Base-by-base conservation (phyloP, 805 yeast species). In the Myxozyma melibiosi region DNA sequence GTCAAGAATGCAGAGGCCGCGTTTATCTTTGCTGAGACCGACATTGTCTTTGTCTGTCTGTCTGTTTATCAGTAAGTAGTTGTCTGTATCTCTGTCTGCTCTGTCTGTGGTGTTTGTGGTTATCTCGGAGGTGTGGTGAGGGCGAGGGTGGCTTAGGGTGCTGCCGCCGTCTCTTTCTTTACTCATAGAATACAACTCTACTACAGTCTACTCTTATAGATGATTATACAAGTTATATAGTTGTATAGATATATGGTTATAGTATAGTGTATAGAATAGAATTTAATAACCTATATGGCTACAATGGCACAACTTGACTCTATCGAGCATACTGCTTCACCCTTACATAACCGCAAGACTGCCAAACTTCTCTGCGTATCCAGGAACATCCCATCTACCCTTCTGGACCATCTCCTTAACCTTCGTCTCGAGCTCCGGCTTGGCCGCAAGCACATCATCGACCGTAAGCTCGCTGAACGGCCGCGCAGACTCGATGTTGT, bases 331-430 rank as follows among this genome's bases (percentile, higher is more conserved):
- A n/a, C n/a, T n/a, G n/a, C n/a, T n/a, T n/a, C n/a, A 34, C 28
- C 34, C 47, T 47, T 58, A 58, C 97, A 92, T 94, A 75, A 90
- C 90, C 71, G 92, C 90, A 78, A 92, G 84, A 75, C 88, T 89
- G 77, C 98, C 98, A 76, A 94, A 94, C 85, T 91, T 94, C 78
- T 94, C 98, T 78, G 88, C 85, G 85, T 94, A 94, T 70, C 97
- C 96, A 70, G 98, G 98, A 68, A 91, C 96, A 72, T 88, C 89
- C 95, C 96, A 91, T 81, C 88, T 88, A 78, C 97, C 96, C 82
- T 91, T 86, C 83, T 86, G 84, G 70, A 94, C 90, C 94, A 92
- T 86, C 79, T 90, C 90, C 71, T 79, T 82, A 68, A 91, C 96
- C 87, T 94, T 94, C 68, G 88, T 91, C 73, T 92, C 96, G 74